A percentile compares a stretch with the other conserved stretches of the same genome.
Evolutionary conservation across 768 basidiomycete species (phyloP).

Genomic region (Tricholomella constricta): DNA sequence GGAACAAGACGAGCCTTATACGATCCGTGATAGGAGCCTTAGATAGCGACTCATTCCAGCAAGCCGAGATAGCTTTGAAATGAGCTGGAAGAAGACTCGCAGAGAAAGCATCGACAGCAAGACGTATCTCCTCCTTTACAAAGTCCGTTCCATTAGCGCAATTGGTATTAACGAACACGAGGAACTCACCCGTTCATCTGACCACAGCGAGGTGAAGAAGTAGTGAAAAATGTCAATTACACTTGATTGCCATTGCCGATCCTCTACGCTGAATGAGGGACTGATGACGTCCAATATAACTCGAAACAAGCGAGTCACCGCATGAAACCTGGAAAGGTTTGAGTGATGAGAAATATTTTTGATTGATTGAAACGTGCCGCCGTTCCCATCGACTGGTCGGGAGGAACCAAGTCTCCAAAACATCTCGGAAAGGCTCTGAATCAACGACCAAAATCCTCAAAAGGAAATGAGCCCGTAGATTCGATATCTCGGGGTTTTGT

Average conservation of each 20-base stretch:
- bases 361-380: constrained; percentile 40
- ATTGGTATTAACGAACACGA: neutral
- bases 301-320: constrained; percentile 58
- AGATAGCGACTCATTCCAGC: constrained; percentile 64
- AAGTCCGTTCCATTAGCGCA: neutral
- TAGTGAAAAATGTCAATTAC: constrained; percentile 57
- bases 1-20: constrained; percentile 58
- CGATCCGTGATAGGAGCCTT: constrained; percentile 60
- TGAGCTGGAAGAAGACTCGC: constrained; percentile 67
- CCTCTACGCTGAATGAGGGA: constrained; percentile 61
- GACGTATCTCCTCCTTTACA: constrained; percentile 66
- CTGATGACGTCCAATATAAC: constrained; percentile 68
- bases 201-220: constrained; percentile 67
- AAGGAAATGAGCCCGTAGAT: constrained; percentile 56
- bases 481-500: constrained; percentile 55
- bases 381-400: constrained; percentile 44
- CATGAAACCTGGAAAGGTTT: constrained; percentile 43
- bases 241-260: constrained; percentile 67
- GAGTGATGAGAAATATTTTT: neutral
- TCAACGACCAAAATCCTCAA: constrained; percentile 65
- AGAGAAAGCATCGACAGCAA: constrained; percentile 57
- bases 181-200: constrained; percentile 54
- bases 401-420: constrained; percentile 45
- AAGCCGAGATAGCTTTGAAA: constrained; percentile 61
- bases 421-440: constrained; percentile 55